Evolutionary conservation across 768 basidiomycete species (phyloP), one percentile per base, ranked within the genome.

Genomic region (Amylocystis lapponica): DNA sequence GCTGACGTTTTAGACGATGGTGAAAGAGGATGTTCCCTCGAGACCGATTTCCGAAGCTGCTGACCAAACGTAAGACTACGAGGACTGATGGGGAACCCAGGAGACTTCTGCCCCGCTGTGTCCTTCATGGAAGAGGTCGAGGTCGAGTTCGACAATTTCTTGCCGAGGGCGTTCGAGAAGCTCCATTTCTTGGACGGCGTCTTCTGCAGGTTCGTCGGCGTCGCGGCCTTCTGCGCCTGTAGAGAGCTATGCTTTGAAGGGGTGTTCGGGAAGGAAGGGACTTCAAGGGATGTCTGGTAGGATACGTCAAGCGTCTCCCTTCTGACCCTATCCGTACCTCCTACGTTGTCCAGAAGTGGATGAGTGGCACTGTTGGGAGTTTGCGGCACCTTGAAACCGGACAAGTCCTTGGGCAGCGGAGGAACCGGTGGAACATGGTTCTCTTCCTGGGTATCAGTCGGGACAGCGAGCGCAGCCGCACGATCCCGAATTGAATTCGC

Each of bases 141-240:
- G 37, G 83, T 79, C 21, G 80, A 83, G 45, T 75, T 75, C 12
- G 81, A 75, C 39, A 88, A 63, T 58, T 77, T 87, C 61, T 86
- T 74, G 51, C 86, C 88, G 4, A 93, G 67, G 19, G 86, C 87
- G 49, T 76, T 84, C n/a, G 87, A 86, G 61, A 94, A 86, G 59
- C 90, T 93, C 91, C 91, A 94, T 64, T 94, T 94, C 75, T 92
- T 93, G n/a, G 86, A 89, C 26, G 90, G 89, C 3, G 86, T 86
- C 67, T 86, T 87, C 39, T 73, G 67, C 32, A 50, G 34, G 21
- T 55, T 55, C n/a, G 58, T 49, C 12, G 61, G 53, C 13, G 56
- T 55, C 4, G 59, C 43, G 9, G 37, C 21, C 40, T 60, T 59
- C 30, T 55, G 46, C 8, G 55, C 50, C 44, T 56, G 53, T 3